A percentile compares a stretch with the other conserved stretches of the same genome.
These are phyloP conservation scores for Amanita thiersii DNA, from an alignment of 768 basidiomycete genomes.

Conservation along the genomic window DNA sequence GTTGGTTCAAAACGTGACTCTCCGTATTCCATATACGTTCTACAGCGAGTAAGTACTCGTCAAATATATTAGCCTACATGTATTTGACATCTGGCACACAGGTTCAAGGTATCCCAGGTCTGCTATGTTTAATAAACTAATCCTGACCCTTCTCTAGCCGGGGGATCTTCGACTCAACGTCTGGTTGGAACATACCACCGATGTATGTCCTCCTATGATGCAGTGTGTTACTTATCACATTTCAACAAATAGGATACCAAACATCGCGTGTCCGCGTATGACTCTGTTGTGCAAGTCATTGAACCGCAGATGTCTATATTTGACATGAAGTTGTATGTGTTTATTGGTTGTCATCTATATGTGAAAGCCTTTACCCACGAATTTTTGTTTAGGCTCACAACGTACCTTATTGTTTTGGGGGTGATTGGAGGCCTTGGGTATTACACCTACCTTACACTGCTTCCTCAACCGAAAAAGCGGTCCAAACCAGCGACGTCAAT, in stretches of 20 bases:
- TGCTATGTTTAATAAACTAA: constrained; percentile 1
- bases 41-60: constrained; percentile 65
- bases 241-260: constrained; percentile 35
- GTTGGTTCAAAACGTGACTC: constrained; percentile 46
- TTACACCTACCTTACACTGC: constrained; percentile 55
- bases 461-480: constrained; percentile 58
- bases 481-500: constrained; percentile 31
- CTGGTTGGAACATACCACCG: constrained; percentile 65
- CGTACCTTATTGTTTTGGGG: constrained; percentile 63
- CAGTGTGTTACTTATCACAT: constrained; percentile 1
- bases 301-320: constrained; percentile 74
- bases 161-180: constrained; percentile 67
- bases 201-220: constrained; percentile 32
- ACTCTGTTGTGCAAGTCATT: constrained; percentile 70
- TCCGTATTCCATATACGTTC: constrained; percentile 66
- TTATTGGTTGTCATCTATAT: background rate
- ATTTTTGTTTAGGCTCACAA: constrained; percentile 38
- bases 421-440: constrained; percentile 58
- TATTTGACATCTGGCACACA: constrained; percentile 21
- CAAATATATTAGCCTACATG: constrained; percentile 4
- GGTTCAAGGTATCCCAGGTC: constrained; percentile 49
- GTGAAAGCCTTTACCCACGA: constrained; percentile 1
- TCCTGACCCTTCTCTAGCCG: constrained; percentile 34
- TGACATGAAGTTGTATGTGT: constrained; percentile 69
- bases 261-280: constrained; percentile 62